Conservation (phyloP, 2,329 filamentous ascomycete species). For the Phymatotrichopsis omnivora region DNA sequence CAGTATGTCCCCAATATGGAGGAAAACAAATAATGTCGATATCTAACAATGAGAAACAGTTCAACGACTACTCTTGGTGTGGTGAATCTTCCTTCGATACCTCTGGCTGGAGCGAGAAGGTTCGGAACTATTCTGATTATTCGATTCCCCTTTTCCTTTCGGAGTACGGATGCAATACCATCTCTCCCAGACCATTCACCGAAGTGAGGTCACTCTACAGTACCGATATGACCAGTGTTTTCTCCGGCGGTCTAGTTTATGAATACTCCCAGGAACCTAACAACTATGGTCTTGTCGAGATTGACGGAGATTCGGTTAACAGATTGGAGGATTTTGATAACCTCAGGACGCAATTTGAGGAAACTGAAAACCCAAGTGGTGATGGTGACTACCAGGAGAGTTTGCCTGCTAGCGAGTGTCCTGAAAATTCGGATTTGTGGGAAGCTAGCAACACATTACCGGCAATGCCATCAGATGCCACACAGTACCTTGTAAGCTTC, state of each 20-base stretch:
- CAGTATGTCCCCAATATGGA: constrained; percentile 40
- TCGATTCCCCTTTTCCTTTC: constrained; percentile 88
- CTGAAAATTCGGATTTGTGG: constrained; percentile 26
- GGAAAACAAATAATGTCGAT: not conserved
- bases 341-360: constrained; percentile 39
- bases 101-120: constrained; percentile 76
- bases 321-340: constrained; percentile 41
- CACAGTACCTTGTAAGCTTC: constrained; percentile 18
- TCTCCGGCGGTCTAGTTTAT: constrained; percentile 93
- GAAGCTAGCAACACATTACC: constrained; percentile 30
- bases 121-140: constrained; percentile 65
- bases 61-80: constrained; percentile 81
- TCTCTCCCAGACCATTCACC: constrained; percentile 55
- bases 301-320: constrained; percentile 35
- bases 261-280: constrained; percentile 78
- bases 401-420: constrained; percentile 27
- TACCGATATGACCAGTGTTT: constrained; percentile 72
- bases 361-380: constrained; percentile 40
- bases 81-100: constrained; percentile 55
- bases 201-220: constrained; percentile 74
- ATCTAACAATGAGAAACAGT: constrained; percentile 8
- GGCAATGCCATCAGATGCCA: constrained; percentile 16
- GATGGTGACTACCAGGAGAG: constrained; percentile 44
- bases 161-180: constrained; percentile 78
- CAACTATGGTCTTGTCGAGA: constrained; percentile 48